These are phyloP conservation scores for Bimuria novae-zelandiae DNA, from an alignment of 2,329 filamentous ascomycete genomes.

Conservation along the genomic window DNA sequence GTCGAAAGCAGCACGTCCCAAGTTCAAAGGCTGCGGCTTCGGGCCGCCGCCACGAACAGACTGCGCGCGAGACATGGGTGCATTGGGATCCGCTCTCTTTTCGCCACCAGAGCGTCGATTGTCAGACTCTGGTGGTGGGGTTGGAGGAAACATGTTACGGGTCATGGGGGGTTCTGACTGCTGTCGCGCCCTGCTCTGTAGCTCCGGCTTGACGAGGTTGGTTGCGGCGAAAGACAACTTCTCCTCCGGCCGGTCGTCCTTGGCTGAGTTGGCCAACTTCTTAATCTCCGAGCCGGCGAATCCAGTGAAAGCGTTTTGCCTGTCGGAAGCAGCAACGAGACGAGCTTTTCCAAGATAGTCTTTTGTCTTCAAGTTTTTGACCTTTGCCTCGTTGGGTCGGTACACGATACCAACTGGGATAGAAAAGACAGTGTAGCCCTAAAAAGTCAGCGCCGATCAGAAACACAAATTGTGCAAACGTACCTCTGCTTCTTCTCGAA, in stretches of 20 bases:
- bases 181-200: conserved; percentile 75
- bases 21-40: conserved; percentile 54
- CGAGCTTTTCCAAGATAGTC: conserved; percentile 97
- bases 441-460: conserved; percentile 24
- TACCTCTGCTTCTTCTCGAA: conserved; percentile 89
- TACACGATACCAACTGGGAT: conserved; percentile 96
- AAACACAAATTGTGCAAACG: background rate
- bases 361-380: conserved; percentile 96
- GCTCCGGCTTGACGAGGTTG: conserved; percentile 86
- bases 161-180: conserved; percentile 81
- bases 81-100: conserved; percentile 25
- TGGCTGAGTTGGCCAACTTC: conserved; percentile 62
- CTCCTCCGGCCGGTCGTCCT: conserved; percentile 80
- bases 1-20: conserved; percentile 55
- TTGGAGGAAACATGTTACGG: conserved; percentile 91
- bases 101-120: conserved; percentile 50
- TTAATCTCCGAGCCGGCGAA: conserved; percentile 80
- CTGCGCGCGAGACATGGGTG: conserved; percentile 52
- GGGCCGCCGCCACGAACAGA: conserved; percentile 55
- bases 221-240: conserved; percentile 90
- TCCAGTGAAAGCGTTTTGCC: conserved; percentile 78
- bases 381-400: conserved; percentile 94
- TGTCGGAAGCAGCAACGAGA: conserved; percentile 84
- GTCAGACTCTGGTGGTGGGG: conserved; percentile 91
- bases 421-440: conserved; percentile 98